Evolutionary conservation across 2,329 filamentous ascomycete genomes (phyloP), one percentile per base, ranked within the genome.

Genomic region (Curvularia sp.): DNA sequence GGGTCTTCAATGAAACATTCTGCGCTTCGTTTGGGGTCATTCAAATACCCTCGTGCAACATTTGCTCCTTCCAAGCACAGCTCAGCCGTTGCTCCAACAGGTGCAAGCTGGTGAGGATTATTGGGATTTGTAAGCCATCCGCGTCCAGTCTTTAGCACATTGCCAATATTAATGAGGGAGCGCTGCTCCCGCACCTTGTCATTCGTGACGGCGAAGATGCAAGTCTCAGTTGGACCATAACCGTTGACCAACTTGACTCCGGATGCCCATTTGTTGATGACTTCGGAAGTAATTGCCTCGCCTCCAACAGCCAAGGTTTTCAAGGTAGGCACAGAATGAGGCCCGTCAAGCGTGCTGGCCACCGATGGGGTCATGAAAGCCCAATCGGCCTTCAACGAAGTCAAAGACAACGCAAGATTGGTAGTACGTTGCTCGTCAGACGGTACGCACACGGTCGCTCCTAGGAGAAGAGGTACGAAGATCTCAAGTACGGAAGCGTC

Each of bases 351-450:
- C 8, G 72, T 62, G 70, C 78, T 71, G n/a, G 72, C 74, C 1
- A 75, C 68, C 7, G 73, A 74, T 13, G 74, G 73, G 8, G 74
- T 76, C 21, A 76, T 57, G 49, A 72, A 73, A 5, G 69, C 70
- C 73, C 72, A 75, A n/a, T 68, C 67, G 1, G 69, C 70, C 18
- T 61, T 60, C 27, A 74, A 38, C 5, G 60, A 63, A 28, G 69
- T 74, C 28, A 76, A 71, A 2, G 73, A 68, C 13, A 75, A 75
- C 5, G 78, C 72, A 10, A 82, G 74, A 59, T 83, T 78, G 36
- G 79, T 77, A 25, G 80, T 70, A 5, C 80, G 77, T 41, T 82
- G 78, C 30, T 74, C 63, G 21, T 77, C 74, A 1, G 71, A 73
- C 1, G 75, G 74, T 18, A 78, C 64, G 46, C 75, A 77, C 6